Conservation (phyloP, 768 basidiomycete genomes). For the Tulasnella sp. region DNA sequence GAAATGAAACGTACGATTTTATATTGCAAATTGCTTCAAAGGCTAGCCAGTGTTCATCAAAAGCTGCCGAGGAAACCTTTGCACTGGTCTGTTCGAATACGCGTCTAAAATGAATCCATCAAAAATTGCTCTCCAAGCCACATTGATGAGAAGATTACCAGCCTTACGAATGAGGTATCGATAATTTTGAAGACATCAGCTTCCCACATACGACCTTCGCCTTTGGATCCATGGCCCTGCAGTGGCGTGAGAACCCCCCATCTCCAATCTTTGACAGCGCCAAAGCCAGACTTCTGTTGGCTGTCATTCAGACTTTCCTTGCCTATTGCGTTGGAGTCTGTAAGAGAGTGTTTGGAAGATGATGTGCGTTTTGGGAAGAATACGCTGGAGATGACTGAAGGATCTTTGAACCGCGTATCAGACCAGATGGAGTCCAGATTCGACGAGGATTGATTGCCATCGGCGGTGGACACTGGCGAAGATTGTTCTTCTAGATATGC, state of each 20-base stretch:
- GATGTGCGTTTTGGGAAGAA: no score
- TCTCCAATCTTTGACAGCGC: slow-evolving; percentile 57
- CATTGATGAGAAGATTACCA: not conserved
- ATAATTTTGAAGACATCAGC: slow-evolving; percentile 38
- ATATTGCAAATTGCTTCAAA: slow-evolving; percentile 50
- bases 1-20: slow-evolving; percentile 37
- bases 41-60: slow-evolving; percentile 52
- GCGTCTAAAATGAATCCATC: slow-evolving; percentile 25
- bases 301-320: no score
- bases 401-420: slow-evolving; percentile 29
- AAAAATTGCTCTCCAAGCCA: not conserved
- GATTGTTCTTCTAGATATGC: slow-evolving; percentile 27
- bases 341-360: no score
- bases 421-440: slow-evolving; percentile 15
- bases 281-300: slow-evolving; percentile 48
- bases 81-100: slow-evolving; percentile 47
- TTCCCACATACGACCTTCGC: slow-evolving; percentile 32
- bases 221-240: slow-evolving; percentile 36
- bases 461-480: slow-evolving; percentile 25
- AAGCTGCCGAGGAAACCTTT: slow-evolving; percentile 36
- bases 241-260: slow-evolving; percentile 37
- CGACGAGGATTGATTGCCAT: slow-evolving; percentile 18
- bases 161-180: slow-evolving; percentile 34
- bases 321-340: no score
- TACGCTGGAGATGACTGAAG: slow-evolving; percentile 36